Conservation (phyloP, 305 asterid genomes). For the Vinca major region DNA sequence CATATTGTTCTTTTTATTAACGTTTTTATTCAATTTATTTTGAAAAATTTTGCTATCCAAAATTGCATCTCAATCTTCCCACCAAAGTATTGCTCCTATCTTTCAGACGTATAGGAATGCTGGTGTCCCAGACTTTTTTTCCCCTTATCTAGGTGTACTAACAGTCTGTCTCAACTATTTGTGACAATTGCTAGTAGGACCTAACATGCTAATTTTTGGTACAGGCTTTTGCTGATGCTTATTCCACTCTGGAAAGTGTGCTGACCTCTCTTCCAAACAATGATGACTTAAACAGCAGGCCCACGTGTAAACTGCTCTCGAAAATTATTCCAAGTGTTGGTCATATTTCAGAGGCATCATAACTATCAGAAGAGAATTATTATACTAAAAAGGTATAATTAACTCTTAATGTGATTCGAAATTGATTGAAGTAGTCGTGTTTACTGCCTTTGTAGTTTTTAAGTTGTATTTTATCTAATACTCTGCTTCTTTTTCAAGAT, state of each 20-base stretch:
- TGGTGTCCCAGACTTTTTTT: not conserved
- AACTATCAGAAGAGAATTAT: conserved; percentile 21
- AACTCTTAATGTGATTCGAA: conserved; percentile 3
- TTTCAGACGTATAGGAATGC: not conserved
- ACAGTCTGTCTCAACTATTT: not conserved
- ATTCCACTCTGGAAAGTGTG: conserved; percentile 75
- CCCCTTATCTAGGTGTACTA: not conserved
- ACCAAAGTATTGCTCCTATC: not conserved
- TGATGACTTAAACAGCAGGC: conserved; percentile 37
- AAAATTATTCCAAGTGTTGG: conserved; percentile 83
- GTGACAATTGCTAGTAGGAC: not conserved
- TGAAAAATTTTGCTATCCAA: not conserved
- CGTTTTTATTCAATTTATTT: not conserved
- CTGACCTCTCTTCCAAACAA: conserved; percentile 36
- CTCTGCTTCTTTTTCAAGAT: conserved; percentile 2
- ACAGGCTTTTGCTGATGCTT: conserved; percentile 99
- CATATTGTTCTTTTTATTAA: not conserved
- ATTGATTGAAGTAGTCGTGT: not conserved
- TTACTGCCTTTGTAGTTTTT: conserved; percentile 1
- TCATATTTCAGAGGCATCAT: conserved; percentile 41
- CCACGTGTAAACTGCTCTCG: conserved; percentile 60
- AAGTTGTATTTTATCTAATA: not conserved
- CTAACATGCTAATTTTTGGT: conserved; percentile 12
- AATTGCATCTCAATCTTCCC: not conserved
- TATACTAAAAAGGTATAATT: conserved; percentile 15